Conservation (phyloP, 371 early-diverging fungal genomes). For the Zychaea mexicana region DNA sequence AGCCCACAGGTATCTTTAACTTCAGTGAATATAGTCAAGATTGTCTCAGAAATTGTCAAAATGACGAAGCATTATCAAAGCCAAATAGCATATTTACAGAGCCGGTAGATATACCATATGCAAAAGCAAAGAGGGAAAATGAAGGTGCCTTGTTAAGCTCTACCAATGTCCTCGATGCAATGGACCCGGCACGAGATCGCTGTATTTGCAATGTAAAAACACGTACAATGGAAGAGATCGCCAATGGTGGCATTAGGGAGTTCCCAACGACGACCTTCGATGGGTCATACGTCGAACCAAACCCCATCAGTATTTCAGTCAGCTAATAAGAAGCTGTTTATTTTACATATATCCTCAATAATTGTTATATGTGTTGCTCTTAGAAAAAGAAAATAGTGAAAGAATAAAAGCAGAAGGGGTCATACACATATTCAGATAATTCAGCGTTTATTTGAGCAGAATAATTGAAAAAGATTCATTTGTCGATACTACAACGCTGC, state of each 20-base stretch:
- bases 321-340: conserved; percentile 22
- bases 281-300: conserved; percentile 46
- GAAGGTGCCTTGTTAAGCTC: conserved; percentile 64
- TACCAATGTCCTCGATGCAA: conserved; percentile 33
- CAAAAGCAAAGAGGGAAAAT: conserved; percentile 48
- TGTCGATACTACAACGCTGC: too few relatives aligned
- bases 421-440: too few relatives aligned
- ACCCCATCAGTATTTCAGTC: conserved; percentile 26
- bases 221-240: conserved; percentile 50
- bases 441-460: too few relatives aligned
- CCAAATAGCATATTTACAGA: conserved; percentile 57
- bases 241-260: conserved; percentile 45
- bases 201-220: conserved; percentile 63
- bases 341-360: too few relatives aligned
- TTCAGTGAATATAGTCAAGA: conserved; percentile 46
- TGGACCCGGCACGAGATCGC: conserved; percentile 30
- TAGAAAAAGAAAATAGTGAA: too few relatives aligned
- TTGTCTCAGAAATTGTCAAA: conserved; percentile 32
- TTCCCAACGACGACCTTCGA: conserved; percentile 57
- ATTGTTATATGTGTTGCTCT: too few relatives aligned
- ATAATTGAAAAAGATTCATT: too few relatives aligned
- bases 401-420: too few relatives aligned
- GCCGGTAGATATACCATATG: conserved; percentile 63
- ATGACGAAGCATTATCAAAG: conserved; percentile 17
- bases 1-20: conserved; percentile 48